phyloP scores from a whole-genome alignment of 768 basidiomycete genomes.

The Omphalotus guepiniiformis region DNA sequence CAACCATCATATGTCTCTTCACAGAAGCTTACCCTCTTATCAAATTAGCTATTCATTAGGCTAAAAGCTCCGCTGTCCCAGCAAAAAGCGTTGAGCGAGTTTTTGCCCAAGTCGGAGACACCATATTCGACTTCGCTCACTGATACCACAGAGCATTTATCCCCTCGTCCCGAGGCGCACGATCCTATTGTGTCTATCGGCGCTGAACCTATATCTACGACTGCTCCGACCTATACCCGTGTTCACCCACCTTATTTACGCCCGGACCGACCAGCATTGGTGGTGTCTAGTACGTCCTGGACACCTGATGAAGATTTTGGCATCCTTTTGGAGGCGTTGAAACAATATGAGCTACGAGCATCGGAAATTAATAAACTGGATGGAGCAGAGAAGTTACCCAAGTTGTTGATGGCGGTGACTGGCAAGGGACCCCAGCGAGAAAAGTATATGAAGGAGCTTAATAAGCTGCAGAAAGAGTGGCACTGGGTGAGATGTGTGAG shows the following conservation, averaged over 20 bases:
- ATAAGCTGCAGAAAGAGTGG: slow-evolving; percentile 65
- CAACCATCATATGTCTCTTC: neutral
- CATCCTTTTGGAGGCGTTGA: slow-evolving; percentile 74
- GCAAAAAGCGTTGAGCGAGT: slow-evolving; percentile 23
- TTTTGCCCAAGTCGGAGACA: slow-evolving; percentile 47
- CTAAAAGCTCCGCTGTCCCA: slow-evolving; percentile 31
- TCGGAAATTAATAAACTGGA: slow-evolving; percentile 17
- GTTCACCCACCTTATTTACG: slow-evolving; percentile 46
- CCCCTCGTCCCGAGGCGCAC: slow-evolving; percentile 7
- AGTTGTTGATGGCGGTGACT: slow-evolving; percentile 79
- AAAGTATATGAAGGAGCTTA: slow-evolving; percentile 68
- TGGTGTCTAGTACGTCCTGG: slow-evolving; percentile 95
- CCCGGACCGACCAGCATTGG: slow-evolving; percentile 73
- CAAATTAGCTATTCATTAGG: slow-evolving; percentile 41
- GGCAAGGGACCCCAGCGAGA: slow-evolving; percentile 82
- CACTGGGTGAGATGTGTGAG: slow-evolving; percentile 73
- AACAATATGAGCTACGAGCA: slow-evolving; percentile 62
- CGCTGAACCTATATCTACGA: slow-evolving; percentile 20
- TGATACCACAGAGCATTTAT: slow-evolving; percentile 26
- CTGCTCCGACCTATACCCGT: slow-evolving; percentile 28
- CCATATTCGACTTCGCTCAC: slow-evolving; percentile 68
- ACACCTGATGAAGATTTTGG: slow-evolving; percentile 95
- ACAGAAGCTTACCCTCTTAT: neutral
- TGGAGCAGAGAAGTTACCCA: slow-evolving; percentile 47
- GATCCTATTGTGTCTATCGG: slow-evolving; percentile 14